Evolutionary conservation across 1,139 yeast species (phyloP).

Genomic region (Geotrichum klebahnii): DNA sequence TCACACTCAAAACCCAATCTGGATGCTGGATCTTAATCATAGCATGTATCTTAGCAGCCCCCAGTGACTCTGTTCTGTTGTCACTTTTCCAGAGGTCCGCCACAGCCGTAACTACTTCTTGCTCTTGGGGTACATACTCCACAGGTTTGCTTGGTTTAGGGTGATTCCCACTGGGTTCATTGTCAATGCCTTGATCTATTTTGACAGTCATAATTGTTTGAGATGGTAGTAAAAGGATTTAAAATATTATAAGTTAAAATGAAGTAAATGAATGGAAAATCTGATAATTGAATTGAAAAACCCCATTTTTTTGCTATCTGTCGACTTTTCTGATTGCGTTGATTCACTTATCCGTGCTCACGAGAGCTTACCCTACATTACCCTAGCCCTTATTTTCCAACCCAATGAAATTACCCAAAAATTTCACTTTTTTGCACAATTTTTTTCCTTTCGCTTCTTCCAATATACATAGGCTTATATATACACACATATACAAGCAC

Average conservation of each 20-base stretch:
- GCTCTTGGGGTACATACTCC: constrained; percentile 50
- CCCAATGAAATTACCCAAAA: constrained; percentile 17
- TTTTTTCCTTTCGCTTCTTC: not conserved
- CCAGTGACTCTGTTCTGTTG: constrained; percentile 57
- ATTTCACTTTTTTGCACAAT: constrained; percentile 8
- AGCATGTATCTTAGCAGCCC: constrained; percentile 52
- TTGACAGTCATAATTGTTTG: constrained; percentile 7
- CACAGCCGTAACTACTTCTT: constrained; percentile 60
- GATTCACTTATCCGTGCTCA: not conserved
- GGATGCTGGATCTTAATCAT: constrained; percentile 36
- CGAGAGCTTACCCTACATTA: not conserved
- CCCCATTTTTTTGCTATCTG: not conserved
- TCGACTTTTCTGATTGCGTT: not conserved
- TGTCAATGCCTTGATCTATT: no score
- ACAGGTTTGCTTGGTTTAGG: not conserved
- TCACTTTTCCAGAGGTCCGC: constrained; percentile 66
- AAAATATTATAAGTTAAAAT: not conserved
- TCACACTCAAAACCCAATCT: constrained; percentile 12
- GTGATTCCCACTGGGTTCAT: not conserved
- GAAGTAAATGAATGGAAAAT: not conserved
- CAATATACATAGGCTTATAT: not conserved
- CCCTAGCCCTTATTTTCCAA: constrained; percentile 8
- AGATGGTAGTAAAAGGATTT: not conserved
- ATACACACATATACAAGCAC: not conserved
- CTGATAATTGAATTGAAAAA: not conserved